Conservation (phyloP, 371 early-diverging fungal species). For the Capniomyces stellatus region DNA sequence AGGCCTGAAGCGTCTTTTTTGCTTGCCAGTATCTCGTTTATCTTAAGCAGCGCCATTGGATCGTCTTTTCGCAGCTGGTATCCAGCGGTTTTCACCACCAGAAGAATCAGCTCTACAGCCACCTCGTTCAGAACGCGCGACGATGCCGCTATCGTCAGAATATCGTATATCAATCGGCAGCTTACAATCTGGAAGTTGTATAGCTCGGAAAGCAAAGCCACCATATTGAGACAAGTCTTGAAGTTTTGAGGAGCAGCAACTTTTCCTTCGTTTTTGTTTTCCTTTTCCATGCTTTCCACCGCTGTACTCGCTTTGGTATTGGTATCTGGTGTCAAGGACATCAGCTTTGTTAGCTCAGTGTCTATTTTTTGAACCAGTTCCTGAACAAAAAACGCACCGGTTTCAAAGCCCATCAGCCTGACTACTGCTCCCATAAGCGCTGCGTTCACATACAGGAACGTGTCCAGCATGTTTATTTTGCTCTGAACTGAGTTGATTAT, state of each 20-base stretch:
- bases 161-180: slow-evolving; percentile 67
- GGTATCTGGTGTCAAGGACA: slow-evolving; percentile 9
- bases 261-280: slow-evolving; percentile 3
- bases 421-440: slow-evolving; percentile 64
- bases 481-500: slow-evolving; percentile 56
- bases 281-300: background rate
- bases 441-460: slow-evolving; percentile 74
- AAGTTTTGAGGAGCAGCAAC: slow-evolving; percentile 9
- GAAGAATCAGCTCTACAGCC: slow-evolving; percentile 73
- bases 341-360: slow-evolving; percentile 19
- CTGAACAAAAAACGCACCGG: slow-evolving; percentile 72
- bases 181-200: slow-evolving; percentile 83
- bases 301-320: background rate
- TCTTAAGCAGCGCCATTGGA: slow-evolving; percentile 62
- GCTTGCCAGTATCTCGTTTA: slow-evolving; percentile 34
- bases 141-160: slow-evolving; percentile 47
- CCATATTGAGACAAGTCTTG: slow-evolving; percentile 57
- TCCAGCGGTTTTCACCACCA: slow-evolving; percentile 67
- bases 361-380: slow-evolving; percentile 61
- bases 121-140: slow-evolving; percentile 36
- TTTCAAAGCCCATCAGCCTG: slow-evolving; percentile 67
- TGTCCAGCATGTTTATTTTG: slow-evolving; percentile 66
- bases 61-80: slow-evolving; percentile 76
- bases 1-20: background rate
- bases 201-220: slow-evolving; percentile 60